Evolutionary conservation across 2,329 filamentous ascomycete genomes (phyloP).

Genomic region (Neonectria neomacrospora): DNA sequence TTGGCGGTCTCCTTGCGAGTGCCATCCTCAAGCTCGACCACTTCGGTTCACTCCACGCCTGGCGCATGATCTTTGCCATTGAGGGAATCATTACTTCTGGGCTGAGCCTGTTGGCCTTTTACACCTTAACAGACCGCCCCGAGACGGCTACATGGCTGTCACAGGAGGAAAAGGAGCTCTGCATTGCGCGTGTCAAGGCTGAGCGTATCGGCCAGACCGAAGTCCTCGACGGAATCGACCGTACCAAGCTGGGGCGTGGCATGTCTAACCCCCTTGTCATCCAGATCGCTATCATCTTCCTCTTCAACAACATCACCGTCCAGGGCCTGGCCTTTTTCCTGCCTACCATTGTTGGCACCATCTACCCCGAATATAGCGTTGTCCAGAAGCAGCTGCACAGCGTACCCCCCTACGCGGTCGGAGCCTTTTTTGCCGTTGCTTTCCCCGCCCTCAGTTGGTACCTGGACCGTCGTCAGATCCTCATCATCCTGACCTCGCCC

Average conservation of each 20-base stretch:
- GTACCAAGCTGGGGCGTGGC: slow-evolving; percentile 66
- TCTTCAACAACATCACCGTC: slow-evolving; percentile 74
- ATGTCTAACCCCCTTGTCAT: slow-evolving; percentile 69
- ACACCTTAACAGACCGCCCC: slow-evolving; percentile 74
- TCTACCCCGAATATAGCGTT: slow-evolving; percentile 68
- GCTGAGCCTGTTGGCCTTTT: slow-evolving; percentile 66
- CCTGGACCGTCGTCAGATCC: slow-evolving; percentile 63
- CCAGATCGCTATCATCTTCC: slow-evolving; percentile 66
- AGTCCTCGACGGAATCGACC: slow-evolving; percentile 70
- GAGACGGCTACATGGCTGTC: slow-evolving; percentile 73
- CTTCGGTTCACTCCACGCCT: slow-evolving; percentile 66
- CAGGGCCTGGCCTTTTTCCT: slow-evolving; percentile 74
- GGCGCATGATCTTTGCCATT: slow-evolving; percentile 78
- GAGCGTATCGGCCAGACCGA: slow-evolving; percentile 70
- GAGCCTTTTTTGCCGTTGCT: slow-evolving; percentile 68
- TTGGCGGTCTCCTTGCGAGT: slow-evolving; percentile 72
- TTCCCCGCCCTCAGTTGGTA: slow-evolving; percentile 68
- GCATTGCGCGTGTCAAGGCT: slow-evolving; percentile 67
- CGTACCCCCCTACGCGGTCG: slow-evolving; percentile 72
- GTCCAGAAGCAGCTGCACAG: slow-evolving; percentile 72
- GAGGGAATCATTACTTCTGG: slow-evolving; percentile 71
- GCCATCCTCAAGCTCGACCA: slow-evolving; percentile 69
- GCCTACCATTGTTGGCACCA: slow-evolving; percentile 72
- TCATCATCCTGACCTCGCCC: slow-evolving; percentile 65
- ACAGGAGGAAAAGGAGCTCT: slow-evolving; percentile 71